Evolutionary conservation across 768 basidiomycete species (phyloP), one percentile per base, ranked within the genome.

Genomic region (Butyriboletus loyo): DNA sequence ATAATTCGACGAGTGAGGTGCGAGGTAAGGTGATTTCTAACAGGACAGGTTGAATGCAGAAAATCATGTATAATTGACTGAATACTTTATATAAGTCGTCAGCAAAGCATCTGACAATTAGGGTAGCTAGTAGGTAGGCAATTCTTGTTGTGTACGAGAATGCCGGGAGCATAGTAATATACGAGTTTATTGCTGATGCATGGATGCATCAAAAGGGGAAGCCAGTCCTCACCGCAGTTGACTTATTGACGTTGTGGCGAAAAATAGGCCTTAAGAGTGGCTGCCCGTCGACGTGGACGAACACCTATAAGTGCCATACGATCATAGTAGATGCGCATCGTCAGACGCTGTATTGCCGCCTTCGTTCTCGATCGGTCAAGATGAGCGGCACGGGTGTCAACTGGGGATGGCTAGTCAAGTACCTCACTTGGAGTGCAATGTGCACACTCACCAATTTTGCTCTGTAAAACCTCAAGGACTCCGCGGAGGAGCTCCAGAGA

Each of bases 291-390:
- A 46, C 61, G 54, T 7, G 30, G 48, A 41, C 57, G 56, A 46
- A 24, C n/a, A 37, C 66, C 68, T 15, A 65, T 54, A 28, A 68
- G 62, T 9, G 71, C 71, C 46, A 60, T 56, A 8, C 79, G 82
- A 58, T 87, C 84, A 61, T 86, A 89, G 60, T 80, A 66, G 13
- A 90, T 68, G 22, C 84, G 79, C 73, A 86, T 77, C 9, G 79
- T 73, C 14, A 89, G 66, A 39, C 79, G 80, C 62, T 90, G 86
- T 44, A 90, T 67, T 1, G 78, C 77, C 3, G 82, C 85, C 59
- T 91, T 92, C 5, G 82, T 78, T 50, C 85, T 77, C 3, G 89
- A 88, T 42, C 89, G 83, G 55, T 90, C 88, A 31, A 92, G 74
- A 66, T 87, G 81, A 2, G 84, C 82, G 25, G 86, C 87, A 41